Conservation (phyloP, 305 asterid species). For the Nicotiana rustica region DNA sequence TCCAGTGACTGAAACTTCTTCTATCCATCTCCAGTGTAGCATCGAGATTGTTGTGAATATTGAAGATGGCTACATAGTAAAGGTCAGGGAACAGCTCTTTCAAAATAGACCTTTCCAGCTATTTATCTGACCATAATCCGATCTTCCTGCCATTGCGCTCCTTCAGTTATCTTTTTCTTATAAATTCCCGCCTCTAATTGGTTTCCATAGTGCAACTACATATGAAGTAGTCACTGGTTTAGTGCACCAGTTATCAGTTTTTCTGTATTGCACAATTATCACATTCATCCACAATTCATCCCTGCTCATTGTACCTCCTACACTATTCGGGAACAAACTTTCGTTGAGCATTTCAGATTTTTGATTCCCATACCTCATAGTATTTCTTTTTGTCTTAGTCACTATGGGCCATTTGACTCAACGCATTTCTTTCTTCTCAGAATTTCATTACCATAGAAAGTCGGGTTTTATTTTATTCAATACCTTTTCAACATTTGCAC, state of each 20-base stretch:
- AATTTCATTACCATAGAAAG: constrained; percentile 7
- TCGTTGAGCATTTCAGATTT: constrained; percentile 7
- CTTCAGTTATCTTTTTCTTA: neutral
- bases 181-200: neutral
- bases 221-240: constrained; percentile 16
- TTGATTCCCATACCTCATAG: neutral
- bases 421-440: neutral
- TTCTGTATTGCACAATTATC: neutral
- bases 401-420: neutral
- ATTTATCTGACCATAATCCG: neutral
- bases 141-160: neutral
- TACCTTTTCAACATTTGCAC: neutral
- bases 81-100: constrained; percentile 9
- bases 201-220: neutral
- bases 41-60: neutral
- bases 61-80: neutral
- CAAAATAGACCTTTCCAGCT: neutral
- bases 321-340: constrained; percentile 10
- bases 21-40: neutral
- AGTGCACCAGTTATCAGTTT: neutral
- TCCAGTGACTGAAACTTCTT: neutral
- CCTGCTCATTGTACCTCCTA: neutral
- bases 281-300: constrained; percentile 11
- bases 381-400: neutral
- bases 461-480: neutral